phyloP scores from a whole-genome alignment of 192 early-diverging fungal species.

The Umbelopsis sp. region DNA sequence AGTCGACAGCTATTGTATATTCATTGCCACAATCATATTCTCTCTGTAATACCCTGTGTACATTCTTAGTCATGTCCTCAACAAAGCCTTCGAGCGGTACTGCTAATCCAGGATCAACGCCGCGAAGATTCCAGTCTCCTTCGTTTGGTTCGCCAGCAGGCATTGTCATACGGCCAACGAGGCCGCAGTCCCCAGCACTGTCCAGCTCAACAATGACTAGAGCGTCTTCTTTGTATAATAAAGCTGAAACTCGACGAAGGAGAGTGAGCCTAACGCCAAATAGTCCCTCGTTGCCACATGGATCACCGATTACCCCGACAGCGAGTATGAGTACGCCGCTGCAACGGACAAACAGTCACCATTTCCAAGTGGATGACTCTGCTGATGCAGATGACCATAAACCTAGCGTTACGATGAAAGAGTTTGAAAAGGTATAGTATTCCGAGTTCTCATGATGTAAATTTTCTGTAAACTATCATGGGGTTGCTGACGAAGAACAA shows the following conservation, averaged over 20 bases:
- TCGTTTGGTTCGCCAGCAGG: slow-evolving; percentile 14
- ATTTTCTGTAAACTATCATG: background rate
- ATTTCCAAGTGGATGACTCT: background rate
- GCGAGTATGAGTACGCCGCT: slow-evolving; percentile 2
- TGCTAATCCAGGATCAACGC: background rate
- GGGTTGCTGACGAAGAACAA: background rate
- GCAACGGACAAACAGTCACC: background rate
- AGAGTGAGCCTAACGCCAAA: background rate
- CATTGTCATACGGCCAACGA: slow-evolving; percentile 6
- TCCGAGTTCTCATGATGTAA: background rate
- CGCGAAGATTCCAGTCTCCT: slow-evolving; percentile 11
- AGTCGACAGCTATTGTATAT: background rate
- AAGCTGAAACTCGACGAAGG: background rate
- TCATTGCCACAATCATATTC: background rate
- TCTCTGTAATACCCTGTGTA: background rate
- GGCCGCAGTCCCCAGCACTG: background rate
- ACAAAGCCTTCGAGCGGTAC: background rate
- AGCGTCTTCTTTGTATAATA: background rate
- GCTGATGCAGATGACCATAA: background rate
- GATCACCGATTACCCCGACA: background rate
- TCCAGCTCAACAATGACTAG: background rate
- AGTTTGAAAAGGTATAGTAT: slow-evolving; percentile 17
- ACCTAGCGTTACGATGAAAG: background rate
- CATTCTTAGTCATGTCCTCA: background rate
- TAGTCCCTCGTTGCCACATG: background rate